Conservation (phyloP, 768 basidiomycete species). For the Podaxis sp. region DNA sequence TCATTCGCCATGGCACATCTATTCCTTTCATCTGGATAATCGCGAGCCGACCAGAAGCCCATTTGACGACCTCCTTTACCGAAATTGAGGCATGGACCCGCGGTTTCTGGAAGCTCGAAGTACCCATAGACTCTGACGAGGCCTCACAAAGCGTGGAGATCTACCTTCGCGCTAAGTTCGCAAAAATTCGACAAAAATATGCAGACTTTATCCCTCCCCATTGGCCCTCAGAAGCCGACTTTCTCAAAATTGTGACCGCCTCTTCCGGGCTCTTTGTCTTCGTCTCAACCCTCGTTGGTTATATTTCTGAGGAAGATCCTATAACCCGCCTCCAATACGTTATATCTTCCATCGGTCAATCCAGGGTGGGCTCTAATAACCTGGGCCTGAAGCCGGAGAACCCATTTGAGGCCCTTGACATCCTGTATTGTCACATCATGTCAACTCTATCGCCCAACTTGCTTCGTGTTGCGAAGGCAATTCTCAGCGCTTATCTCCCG, state of each 20-base stretch:
- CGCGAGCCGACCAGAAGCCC: neutral
- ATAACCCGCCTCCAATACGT: neutral
- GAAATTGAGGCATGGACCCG: neutral
- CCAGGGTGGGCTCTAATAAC: too few relatives aligned
- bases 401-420: neutral
- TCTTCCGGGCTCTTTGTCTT: constrained; percentile 1
- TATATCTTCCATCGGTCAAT: neutral
- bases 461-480: neutral
- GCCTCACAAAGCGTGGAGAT: neutral
- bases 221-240: constrained; percentile 1
- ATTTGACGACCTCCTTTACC: neutral
- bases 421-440: neutral
- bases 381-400: neutral
- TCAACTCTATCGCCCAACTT: neutral
- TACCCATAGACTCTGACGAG: neutral
- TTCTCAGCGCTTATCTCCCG: neutral
- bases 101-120: neutral
- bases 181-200: neutral
- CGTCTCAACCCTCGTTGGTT: neutral
- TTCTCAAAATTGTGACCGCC: neutral
- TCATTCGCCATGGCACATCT: neutral
- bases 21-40: constrained; percentile 6
- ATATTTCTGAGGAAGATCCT: neutral
- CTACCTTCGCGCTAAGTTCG: neutral
- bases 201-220: neutral